A percentile compares a stretch with the other conserved stretches of the same genome.
Evolutionary conservation across 441 rosid genomes (phyloP).

Genomic region (Breynia disticha): DNA sequence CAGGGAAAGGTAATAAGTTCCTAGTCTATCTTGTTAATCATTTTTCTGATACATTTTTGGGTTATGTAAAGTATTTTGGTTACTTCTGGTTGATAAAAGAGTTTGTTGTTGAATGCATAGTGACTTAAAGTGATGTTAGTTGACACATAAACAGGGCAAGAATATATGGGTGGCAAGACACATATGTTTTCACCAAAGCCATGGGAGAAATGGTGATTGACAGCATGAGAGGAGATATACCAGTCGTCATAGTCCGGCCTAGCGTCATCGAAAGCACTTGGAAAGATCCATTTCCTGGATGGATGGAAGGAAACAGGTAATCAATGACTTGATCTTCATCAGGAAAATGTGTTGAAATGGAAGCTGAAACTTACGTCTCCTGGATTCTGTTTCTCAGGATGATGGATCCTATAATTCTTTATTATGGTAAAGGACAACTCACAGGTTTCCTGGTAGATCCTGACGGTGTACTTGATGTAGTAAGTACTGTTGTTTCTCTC

Average conservation of each 20-base stretch:
- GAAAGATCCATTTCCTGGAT: conserved; percentile 89
- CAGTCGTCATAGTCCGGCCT: conserved; percentile 72
- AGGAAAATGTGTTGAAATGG: not conserved
- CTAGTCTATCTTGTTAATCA: not conserved
- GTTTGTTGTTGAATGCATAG: conserved; percentile 1
- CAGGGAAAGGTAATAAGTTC: conserved; percentile 43
- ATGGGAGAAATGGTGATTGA: conserved; percentile 95
- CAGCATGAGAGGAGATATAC: conserved; percentile 61
- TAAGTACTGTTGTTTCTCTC: conserved; percentile 16
- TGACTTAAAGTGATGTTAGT: conserved; percentile 8
- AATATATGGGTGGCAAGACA: conserved; percentile 88
- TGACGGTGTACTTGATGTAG: conserved; percentile 85
- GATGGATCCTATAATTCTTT: conserved; percentile 89
- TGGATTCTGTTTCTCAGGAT: conserved; percentile 38
- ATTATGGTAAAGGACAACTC: conserved; percentile 90
- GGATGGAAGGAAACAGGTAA: conserved; percentile 98
- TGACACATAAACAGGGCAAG: conserved; percentile 51
- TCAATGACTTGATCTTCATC: not conserved
- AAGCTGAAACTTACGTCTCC: not conserved
- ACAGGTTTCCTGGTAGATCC: conserved; percentile 77
- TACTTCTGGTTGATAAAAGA: not conserved
- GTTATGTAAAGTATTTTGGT: too few relatives aligned
- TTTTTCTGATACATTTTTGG: not conserved
- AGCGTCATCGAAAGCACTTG: conserved; percentile 85
- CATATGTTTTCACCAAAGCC: conserved; percentile 92